These are phyloP conservation scores for Phoma sp. DNA, from an alignment of 2,329 filamentous ascomycete genomes.

Conservation along the genomic window DNA sequence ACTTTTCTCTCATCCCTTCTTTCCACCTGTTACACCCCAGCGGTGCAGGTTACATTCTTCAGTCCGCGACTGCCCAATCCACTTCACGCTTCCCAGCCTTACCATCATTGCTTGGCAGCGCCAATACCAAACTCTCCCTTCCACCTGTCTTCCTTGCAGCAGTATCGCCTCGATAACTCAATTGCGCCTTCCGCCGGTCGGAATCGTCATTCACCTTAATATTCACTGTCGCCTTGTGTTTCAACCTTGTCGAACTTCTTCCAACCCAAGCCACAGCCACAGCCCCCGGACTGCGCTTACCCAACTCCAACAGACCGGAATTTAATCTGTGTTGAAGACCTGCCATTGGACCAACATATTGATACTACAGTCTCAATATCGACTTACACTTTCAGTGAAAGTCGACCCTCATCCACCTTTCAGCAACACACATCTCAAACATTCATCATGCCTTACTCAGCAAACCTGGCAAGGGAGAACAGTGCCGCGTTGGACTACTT, in stretches of 20 bases:
- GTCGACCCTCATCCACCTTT: slow-evolving; percentile 16
- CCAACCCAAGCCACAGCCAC: slow-evolving; percentile 39
- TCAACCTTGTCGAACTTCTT: slow-evolving; percentile 37
- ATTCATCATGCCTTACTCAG: slow-evolving; percentile 55
- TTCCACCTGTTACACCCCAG: slow-evolving; percentile 36
- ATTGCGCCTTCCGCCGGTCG: slow-evolving; percentile 43
- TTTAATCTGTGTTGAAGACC: slow-evolving; percentile 32
- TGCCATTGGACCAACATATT: slow-evolving; percentile 24
- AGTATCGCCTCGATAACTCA: slow-evolving; percentile 21
- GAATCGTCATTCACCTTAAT: slow-evolving; percentile 38
- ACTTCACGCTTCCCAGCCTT: slow-evolving; percentile 27
- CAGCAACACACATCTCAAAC: slow-evolving; percentile 23
- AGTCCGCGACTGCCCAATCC: slow-evolving; percentile 26
- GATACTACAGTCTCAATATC: slow-evolving; percentile 19
- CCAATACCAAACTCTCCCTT: slow-evolving; percentile 34
- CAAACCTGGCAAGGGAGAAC: slow-evolving; percentile 62
- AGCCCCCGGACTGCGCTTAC: slow-evolving; percentile 47
- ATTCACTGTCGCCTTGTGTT: slow-evolving; percentile 32
- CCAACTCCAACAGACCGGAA: slow-evolving; percentile 40
- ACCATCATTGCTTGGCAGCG: slow-evolving; percentile 36
- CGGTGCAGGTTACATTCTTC: slow-evolving; percentile 38
- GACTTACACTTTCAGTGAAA: slow-evolving; percentile 15
- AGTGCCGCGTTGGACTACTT: slow-evolving; percentile 80
- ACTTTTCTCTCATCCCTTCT: slow-evolving; percentile 33
- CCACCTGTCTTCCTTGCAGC: slow-evolving; percentile 30